Conservation (phyloP, 73 alveolate species). For the Paramecium sexaurelia region DNA sequence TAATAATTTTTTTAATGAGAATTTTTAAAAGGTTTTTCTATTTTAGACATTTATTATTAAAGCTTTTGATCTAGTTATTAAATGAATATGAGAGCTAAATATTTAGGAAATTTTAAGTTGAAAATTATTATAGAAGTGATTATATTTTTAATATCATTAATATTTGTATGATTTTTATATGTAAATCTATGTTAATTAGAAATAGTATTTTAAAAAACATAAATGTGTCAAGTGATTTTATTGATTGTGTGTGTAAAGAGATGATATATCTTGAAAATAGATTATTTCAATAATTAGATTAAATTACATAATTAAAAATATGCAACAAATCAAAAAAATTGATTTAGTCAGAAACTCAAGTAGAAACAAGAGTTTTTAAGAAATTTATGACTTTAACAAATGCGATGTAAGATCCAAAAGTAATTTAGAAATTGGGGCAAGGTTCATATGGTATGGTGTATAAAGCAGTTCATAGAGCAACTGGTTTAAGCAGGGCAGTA, state of each 20-base stretch:
- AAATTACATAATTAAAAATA: neutral
- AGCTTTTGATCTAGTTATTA: too few species aligned
- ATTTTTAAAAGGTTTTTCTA: too few species aligned
- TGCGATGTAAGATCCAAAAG: neutral
- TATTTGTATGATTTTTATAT: too few species aligned
- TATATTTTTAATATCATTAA: too few species aligned
- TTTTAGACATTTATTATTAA: too few species aligned
- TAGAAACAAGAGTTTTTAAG: neutral
- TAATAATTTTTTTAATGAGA: too few species aligned
- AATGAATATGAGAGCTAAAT: neutral
- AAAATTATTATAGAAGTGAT: neutral
- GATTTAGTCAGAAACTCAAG: neutral
- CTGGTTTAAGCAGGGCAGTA: conserved; percentile 25
- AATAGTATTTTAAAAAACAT: neutral
- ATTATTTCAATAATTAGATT: neutral
- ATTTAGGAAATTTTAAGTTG: neutral
- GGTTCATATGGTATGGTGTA: conserved; percentile 44
- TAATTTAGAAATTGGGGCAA: neutral
- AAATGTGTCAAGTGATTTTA: neutral
- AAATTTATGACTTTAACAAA: conserved; percentile 13
- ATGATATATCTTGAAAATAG: neutral
- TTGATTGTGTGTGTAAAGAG: neutral
- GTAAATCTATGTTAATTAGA: neutral
- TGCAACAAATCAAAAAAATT: conserved; percentile 30
- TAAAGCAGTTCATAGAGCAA: neutral